phyloP scores from a whole-genome alignment of 495 filamentous ascomycete species.

The Xylaria palmicola region DNA sequence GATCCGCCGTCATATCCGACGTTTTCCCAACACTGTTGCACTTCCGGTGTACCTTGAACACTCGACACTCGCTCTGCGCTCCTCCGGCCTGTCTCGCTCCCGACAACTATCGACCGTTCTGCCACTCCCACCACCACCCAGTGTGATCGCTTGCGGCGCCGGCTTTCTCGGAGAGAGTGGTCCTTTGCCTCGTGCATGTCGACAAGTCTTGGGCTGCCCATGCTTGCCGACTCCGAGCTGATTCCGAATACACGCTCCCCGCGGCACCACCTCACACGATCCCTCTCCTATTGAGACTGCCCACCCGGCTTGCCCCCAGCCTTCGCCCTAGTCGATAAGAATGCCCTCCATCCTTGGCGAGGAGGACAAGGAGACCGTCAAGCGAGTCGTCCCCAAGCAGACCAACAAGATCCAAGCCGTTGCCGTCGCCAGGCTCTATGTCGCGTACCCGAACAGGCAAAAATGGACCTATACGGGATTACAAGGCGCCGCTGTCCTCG shows the following conservation, averaged over 20 bases:
- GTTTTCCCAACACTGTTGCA: no score
- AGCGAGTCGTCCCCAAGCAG: constrained; percentile 83
- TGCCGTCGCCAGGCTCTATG: constrained; percentile 89
- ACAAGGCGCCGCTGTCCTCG: constrained; percentile 89
- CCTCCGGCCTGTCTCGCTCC: neutral
- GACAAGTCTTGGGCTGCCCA: neutral
- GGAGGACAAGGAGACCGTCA: constrained; percentile 90
- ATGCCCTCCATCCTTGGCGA: constrained; percentile 91
- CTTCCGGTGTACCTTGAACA: neutral
- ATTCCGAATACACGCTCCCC: constrained; percentile 14
- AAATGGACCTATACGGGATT: constrained; percentile 94
- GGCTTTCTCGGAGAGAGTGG: neutral
- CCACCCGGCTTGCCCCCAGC: constrained; percentile 17
- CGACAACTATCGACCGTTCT: constrained; percentile 3
- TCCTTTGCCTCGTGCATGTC: neutral
- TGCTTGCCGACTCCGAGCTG: neutral
- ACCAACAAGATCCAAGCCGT: constrained; percentile 94
- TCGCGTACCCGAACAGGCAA: constrained; percentile 81
- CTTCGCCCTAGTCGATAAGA: constrained; percentile 23
- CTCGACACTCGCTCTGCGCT: neutral
- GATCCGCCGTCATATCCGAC: constrained; percentile 14
- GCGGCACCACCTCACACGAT: constrained; percentile 13
- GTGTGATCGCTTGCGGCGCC: neutral
- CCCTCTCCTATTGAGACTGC: constrained; percentile 4
- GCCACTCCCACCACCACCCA: neutral